Percentiles rank a stretch among this genome's conserved stretches.
Conservation (phyloP, 31 red algal genomes). For the Porphyra umbilicalis region DNA sequence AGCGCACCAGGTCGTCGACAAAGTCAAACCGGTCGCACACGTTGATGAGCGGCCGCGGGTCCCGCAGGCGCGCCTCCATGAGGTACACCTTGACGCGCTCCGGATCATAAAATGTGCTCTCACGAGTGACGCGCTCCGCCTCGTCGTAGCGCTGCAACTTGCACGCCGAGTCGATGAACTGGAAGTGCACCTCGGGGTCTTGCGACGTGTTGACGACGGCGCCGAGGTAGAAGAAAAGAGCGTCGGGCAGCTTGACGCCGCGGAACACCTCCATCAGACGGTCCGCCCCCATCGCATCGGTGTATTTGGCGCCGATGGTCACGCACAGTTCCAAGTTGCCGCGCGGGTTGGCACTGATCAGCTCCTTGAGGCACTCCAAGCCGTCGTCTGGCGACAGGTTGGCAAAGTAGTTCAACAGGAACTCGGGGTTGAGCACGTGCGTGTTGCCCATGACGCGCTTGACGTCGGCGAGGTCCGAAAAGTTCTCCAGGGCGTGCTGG, state of each 20-base stretch:
- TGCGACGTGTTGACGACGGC: conserved; percentile 78
- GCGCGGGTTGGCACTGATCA: conserved; percentile 71
- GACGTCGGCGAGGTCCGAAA: conserved; percentile 82
- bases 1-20: conserved; percentile 94
- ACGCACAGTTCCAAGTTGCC: conserved; percentile 89
- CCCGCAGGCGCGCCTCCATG: conserved; percentile 71
- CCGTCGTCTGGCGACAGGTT: conserved; percentile 82
- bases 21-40: conserved; percentile 98
- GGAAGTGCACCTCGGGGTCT: conserved; percentile 88
- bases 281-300: conserved; percentile 80
- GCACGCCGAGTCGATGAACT: conserved; percentile 94
- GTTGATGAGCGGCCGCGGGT: conserved; percentile 97
- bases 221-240: conserved; percentile 83
- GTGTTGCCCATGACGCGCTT: conserved; percentile 96
- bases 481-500: conserved; percentile 94
- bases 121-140: conserved; percentile 90
- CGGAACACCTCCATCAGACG: conserved; percentile 88
- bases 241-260: conserved; percentile 71
- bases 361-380: conserved; percentile 85
- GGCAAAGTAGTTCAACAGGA: conserved; percentile 80
- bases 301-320: conserved; percentile 81
- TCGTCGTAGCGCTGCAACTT: conserved; percentile 80
- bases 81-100: conserved; percentile 86
- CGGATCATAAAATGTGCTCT: conserved; percentile 89
- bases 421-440: conserved; percentile 92